These are phyloP conservation scores for Rhizopus delemar DNA, from an alignment of 371 early-diverging fungal genomes.

Conservation along the genomic window DNA sequence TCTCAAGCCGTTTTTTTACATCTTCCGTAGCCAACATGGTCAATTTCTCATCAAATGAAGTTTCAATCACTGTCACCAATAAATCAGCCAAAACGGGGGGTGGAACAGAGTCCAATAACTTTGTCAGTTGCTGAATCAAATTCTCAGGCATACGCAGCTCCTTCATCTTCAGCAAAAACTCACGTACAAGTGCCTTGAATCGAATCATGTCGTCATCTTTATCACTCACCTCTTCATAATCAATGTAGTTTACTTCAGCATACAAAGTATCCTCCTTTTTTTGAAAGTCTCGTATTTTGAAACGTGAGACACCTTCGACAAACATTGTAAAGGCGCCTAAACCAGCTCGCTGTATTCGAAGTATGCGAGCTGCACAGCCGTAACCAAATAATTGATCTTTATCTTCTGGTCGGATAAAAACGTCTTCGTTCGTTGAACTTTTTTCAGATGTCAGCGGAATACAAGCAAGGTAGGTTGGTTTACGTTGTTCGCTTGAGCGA, in stretches of 20 bases:
- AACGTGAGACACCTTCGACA: conserved; percentile 43
- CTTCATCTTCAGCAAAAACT: conserved; percentile 61
- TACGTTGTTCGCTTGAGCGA: conserved; percentile 28
- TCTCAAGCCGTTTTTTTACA: conserved; percentile 59
- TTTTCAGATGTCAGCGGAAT: conserved; percentile 24
- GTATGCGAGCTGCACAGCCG: conserved; percentile 50
- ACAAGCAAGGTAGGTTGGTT: conserved; percentile 44
- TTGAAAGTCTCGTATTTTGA: conserved; percentile 30
- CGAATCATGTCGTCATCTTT: conserved; percentile 54
- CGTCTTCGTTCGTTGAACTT: conserved; percentile 4
- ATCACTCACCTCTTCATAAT: conserved; percentile 18
- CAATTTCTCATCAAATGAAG: conserved; percentile 73
- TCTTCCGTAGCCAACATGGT: conserved; percentile 61
- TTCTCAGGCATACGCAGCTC: conserved; percentile 70
- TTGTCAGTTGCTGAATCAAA: conserved; percentile 64
- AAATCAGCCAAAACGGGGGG: conserved; percentile 73
- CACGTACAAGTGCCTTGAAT: conserved; percentile 63
- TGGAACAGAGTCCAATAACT: conserved; percentile 67
- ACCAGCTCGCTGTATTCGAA: conserved; percentile 44
- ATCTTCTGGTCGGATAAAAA: conserved; percentile 20
- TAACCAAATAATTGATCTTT: conserved; percentile 31
- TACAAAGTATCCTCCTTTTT: conserved; percentile 22
- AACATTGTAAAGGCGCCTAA: conserved; percentile 43
- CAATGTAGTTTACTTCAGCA: conserved; percentile 34
- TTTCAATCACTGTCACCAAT: conserved; percentile 73